Evolutionary conservation across 176 grass and related monocot species (phyloP), one percentile per base, ranked within the genome.

Genomic region (Triticum dicoccoides): DNA sequence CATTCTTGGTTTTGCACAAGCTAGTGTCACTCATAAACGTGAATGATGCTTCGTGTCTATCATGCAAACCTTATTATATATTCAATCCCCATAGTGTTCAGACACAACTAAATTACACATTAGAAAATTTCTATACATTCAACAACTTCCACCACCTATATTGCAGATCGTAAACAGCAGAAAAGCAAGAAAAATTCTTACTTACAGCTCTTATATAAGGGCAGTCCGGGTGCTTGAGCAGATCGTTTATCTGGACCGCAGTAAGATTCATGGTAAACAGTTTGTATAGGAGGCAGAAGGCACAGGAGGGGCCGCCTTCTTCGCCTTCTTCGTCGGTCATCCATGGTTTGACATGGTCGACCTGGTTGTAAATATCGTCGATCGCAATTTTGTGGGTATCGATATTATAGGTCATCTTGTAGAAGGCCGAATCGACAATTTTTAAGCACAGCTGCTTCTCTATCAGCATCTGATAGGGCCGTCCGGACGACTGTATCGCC

Each of bases 311-410:
- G 0, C 29, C 29, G 29, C 29, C 29, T 29, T 29, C 29, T 29
- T 29, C 29, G 29, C 29, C 85, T 98, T 98, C 35, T 37, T 37
- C 35, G 37, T 93, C 97, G 0, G 93, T 98, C 93, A 96, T 98
- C 97, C 97, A 98, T 8, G 93, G 97, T 69, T 98, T 93, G 9
- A 98, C 93, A 66, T 98, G 97, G 86, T 98, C 92, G 5, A 96
- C 93, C 87, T 98, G 97, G 77, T 94, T 86, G 78, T 98, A 98
- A 82, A 98, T 98, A 92, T 98, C 93, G 58, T 98, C 93, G 42
- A 98, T 94, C 35, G 35, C 35, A 37, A 37, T 6, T 37, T 37
- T 37, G 35, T 37, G 35, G 35, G 35, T 37, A 37, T 37, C 35
- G 35, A 37, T 37, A 37, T 37, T 37, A 37, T 37, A 37, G 35